Base-by-base conservation (phyloP, 345 rosid genomes). In the Aquilaria yunnanensis region DNA sequence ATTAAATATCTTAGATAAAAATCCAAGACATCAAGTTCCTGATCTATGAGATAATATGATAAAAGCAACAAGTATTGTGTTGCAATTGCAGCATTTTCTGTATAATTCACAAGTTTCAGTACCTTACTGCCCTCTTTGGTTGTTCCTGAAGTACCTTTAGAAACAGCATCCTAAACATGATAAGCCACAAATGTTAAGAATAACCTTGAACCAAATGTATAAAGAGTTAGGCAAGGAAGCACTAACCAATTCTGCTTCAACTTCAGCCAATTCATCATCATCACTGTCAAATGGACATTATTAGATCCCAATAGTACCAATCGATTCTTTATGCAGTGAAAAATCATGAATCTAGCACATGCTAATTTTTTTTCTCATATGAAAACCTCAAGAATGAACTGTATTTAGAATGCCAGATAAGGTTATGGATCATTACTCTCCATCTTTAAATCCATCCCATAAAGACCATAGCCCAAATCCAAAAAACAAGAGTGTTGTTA, bases 381-480 rank as follows among this genome's bases (percentile, higher is more conserved):
- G 43, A 37, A 37, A 37, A 37, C 43, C 43, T 37, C 43, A 37
- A 37, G 43, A 37, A 37, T 37, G 43, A 9, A 37, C 43, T 9
- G 7, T 9, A 37, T 37, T 37, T 37, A 37, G 8, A 37, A 37
- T 37, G 43, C 5, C 43, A 37, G 43, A 37, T 4, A 9, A 37
- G 8, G 43, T 37, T 37, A 37, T 33, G 56, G 34, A 14, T 12
- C 11, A 49, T 73, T 89, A 90, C 96, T 95, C 95, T 70, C 67
- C 75, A 61, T 77, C 84, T 33, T 52, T 83, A 71, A 88, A 83
- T 68, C 78, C 91, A 33, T 94, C 99, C 92, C 97, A 88, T 70
- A 94, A 71, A 32, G 99, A 94, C 92, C 84, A 88, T 10, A 93
- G 54, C 45, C 96, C 97, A 53, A 90, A 93, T 61, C 83, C 87